Percentiles rank a stretch among this genome's conserved stretches.
These are phyloP conservation scores for Tinospora cordifolia DNA, from an alignment of 164 flowering plant genomes.

Conservation along the genomic window DNA sequence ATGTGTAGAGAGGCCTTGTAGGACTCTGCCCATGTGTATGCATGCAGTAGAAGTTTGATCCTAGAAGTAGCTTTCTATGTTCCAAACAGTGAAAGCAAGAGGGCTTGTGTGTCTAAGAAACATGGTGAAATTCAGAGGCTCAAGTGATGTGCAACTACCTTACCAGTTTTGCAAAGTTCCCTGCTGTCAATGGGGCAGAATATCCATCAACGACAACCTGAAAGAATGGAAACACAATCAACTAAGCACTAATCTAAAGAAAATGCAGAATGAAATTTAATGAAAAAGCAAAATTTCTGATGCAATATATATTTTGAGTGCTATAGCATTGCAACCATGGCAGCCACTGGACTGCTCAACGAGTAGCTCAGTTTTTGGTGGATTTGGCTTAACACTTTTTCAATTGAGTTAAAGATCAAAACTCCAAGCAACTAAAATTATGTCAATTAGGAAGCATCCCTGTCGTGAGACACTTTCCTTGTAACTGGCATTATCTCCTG, in stretches of 20 bases:
- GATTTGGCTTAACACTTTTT: neutral
- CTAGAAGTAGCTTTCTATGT: neutral
- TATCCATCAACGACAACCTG: slow-evolving; percentile 93
- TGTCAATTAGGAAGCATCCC: neutral
- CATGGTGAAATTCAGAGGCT: slow-evolving; percentile 2
- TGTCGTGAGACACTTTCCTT: neutral
- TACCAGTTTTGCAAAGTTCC: slow-evolving; percentile 95
- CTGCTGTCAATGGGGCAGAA: slow-evolving; percentile 91
- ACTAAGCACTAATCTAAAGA: neutral
- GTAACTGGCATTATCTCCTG: neutral
- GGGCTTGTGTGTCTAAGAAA: neutral
- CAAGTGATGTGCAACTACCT: slow-evolving; percentile 41
- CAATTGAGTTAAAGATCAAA: neutral
- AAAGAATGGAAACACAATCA: slow-evolving; percentile 4
- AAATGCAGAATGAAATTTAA: neutral
- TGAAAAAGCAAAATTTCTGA: neutral
- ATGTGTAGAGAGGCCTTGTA: neutral
- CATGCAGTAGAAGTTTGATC: neutral
- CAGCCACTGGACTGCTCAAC: slow-evolving; percentile 3
- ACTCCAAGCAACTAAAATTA: neutral
- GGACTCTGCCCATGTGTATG: neutral
- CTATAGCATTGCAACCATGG: neutral
- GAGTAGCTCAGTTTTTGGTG: neutral
- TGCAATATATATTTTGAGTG: neutral
- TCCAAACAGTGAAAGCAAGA: neutral